Evolutionary conservation across 2,329 filamentous ascomycete species (phyloP), one percentile per base, ranked within the genome.

Genomic region (Arthrinium puccinioides): DNA sequence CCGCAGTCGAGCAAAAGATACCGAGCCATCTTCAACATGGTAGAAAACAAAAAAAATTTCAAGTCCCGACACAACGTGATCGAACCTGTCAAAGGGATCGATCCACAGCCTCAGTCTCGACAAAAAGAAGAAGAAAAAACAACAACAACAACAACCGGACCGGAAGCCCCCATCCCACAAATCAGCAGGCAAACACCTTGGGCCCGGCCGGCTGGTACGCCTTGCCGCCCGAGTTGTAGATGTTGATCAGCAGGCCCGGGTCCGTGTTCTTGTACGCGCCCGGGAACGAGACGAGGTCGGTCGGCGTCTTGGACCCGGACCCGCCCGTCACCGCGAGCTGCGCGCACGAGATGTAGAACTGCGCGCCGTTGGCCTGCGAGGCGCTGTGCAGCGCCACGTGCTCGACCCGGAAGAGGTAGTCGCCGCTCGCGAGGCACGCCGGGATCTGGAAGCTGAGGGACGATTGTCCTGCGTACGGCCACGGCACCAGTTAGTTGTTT

Each of bases 181-280:
- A n/a, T 23, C 21, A 42, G 18, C 40, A 42, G 9, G 36, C 35
- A 25, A 42, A 42, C 9, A 42, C 40, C 13, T 24, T 32, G 5
- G 40, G 40, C 9, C 40, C 40, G 7, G 40, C 40, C 4, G 40
- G 36, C 28, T 36, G 31, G 21, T 42, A 42, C 2, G 40, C n/a
- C 21, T 24, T 36, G 18, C 40, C 40, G 11, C 40, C 40, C 24
- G 36, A 38, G 31, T 59, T 67, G 50, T 65, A 67, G 33, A 68
- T 64, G 47, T 66, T 64, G 34, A 67, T 61, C 40, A 63, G 44
- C 28, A 67, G 47, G 6, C 65, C 65, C 2, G 65, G 64, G 33
- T 67, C 63, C 4, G 21, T 34, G 7, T 26, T 33, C 21, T 37
- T 39, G 28, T 41, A 67, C 0, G 62, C 62, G 5, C 65, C 65